Conservation (phyloP, 2,329 filamentous ascomycete species). For the Coniochaeta sp. region DNA sequence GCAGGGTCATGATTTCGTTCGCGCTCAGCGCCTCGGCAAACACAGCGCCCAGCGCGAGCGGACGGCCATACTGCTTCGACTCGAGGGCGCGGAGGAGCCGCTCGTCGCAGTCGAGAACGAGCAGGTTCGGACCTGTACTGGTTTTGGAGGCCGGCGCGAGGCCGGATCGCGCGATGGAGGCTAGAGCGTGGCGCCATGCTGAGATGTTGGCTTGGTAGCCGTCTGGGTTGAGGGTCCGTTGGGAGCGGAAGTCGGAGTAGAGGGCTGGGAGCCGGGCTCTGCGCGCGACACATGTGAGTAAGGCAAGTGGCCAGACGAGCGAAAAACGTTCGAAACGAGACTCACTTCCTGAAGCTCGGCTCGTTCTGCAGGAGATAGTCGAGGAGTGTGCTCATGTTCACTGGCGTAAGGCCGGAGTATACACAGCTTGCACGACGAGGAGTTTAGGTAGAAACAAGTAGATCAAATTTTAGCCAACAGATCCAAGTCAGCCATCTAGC, state of each 20-base stretch:
- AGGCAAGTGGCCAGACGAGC: background rate
- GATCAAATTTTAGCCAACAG: background rate
- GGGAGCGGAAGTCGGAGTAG: conserved; percentile 20
- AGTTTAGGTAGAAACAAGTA: background rate
- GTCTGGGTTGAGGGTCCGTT: conserved; percentile 19
- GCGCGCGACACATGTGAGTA: conserved; percentile 5
- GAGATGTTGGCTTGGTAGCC: conserved; percentile 24
- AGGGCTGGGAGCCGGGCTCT: conserved; percentile 19
- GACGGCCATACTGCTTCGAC: conserved; percentile 70
- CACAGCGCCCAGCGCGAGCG: conserved; percentile 71
- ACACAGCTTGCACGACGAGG: background rate
- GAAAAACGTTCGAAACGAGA: background rate
- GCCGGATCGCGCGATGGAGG: conserved; percentile 21
- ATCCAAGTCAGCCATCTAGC: conserved; percentile 12
- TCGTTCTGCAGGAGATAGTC: conserved; percentile 22
- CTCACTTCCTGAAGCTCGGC: conserved; percentile 19
- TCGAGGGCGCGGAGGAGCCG: conserved; percentile 65
- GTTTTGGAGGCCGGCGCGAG: conserved; percentile 17
- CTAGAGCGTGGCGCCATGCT: conserved; percentile 25
- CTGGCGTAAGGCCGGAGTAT: background rate
- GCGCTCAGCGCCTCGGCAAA: conserved; percentile 65
- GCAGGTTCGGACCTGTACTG: conserved; percentile 31
- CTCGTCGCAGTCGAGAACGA: conserved; percentile 50
- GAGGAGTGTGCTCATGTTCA: conserved; percentile 11
- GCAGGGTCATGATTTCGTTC: conserved; percentile 61